Evolutionary conservation across 495 filamentous ascomycete genomes (phyloP), one percentile per base, ranked within the genome.

Genomic region (Hypomontagnella monticulosa): DNA sequence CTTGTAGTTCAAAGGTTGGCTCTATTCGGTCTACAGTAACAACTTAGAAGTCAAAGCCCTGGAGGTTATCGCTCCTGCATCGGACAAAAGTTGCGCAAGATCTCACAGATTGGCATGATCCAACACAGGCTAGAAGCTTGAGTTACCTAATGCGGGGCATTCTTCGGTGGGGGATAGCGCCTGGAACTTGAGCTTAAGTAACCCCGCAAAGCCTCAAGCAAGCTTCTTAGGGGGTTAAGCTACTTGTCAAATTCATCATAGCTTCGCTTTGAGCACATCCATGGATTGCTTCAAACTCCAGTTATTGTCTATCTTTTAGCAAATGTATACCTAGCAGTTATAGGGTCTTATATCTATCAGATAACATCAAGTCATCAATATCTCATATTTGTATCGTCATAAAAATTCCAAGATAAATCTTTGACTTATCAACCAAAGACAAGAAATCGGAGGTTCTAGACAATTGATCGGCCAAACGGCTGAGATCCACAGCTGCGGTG

Each of bases 11-110:
- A 27, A 27, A 27, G 23, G 23, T 27, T 27, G 23, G 6, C 23
- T 27, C 23, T 27, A 27, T 6, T 27, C 2, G 23, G 23, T 27
- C 23, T 27, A 27, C 23, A 27, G 6, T 27, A 6, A 6, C n/a
- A n/a, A n/a, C n/a, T n/a, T n/a, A n/a, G n/a, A n/a, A n/a, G n/a
- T n/a, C n/a, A n/a, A n/a, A n/a, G n/a, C n/a, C n/a, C n/a, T n/a
- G n/a, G n/a, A n/a, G n/a, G n/a, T 43, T 7, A 30, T 27, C 32
- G 38, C 50, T 66, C 63, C 63, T 66, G 36, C 61, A 66, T 66
- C 63, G 63, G 63, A 66, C 38, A 19, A 43, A 47, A 50, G 43
- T 60, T 61, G 56, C 51, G 50, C 33, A 36, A 61, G 63, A 56
- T 66, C 56, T 44, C 14, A 8, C 36, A 57, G 23, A 27, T 27